Evolutionary conservation across 2,329 filamentous ascomycete species (phyloP).

Genomic region (Hyphodiscus sp.): DNA sequence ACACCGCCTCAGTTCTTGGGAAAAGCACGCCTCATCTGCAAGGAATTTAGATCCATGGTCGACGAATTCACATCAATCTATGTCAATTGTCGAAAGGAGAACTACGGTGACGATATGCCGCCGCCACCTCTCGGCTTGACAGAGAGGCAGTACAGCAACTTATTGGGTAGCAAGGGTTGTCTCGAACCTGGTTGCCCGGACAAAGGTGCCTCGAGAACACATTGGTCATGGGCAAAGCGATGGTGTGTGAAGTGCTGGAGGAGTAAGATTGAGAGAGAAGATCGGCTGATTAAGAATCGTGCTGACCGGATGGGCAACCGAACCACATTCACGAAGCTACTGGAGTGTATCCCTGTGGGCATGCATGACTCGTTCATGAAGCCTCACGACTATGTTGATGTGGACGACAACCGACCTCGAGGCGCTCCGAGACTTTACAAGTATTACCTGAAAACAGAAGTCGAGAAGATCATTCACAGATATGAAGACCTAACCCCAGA

Average conservation of each 20-base stretch:
- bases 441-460: constrained; percentile 23
- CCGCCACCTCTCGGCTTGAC: constrained; percentile 14
- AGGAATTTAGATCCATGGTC: constrained; percentile 16
- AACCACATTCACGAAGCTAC: constrained; percentile 18
- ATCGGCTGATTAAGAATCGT: constrained; percentile 23
- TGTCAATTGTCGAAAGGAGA: constrained; percentile 25
- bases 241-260: constrained; percentile 27
- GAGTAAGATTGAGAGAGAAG: constrained; percentile 25
- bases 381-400: constrained; percentile 25
- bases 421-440: constrained; percentile 24
- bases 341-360: constrained; percentile 27
- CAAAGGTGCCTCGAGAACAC: constrained; percentile 21
- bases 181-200: constrained; percentile 20
- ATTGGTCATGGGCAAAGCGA: constrained; percentile 29
- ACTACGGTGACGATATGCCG: constrained; percentile 27
- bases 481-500: constrained; percentile 24
- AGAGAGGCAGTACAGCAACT: constrained; percentile 23
- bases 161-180: constrained; percentile 28
- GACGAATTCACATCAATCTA: constrained; percentile 23
- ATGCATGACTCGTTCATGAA: constrained; percentile 29
- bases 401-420: constrained; percentile 14
- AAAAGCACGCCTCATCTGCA: constrained; percentile 24
- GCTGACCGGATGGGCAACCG: constrained; percentile 15
- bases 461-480: constrained; percentile 21
- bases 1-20: constrained; percentile 25